phyloP scores from a whole-genome alignment of 495 filamentous ascomycete genomes.

The Penicillium angulare region DNA sequence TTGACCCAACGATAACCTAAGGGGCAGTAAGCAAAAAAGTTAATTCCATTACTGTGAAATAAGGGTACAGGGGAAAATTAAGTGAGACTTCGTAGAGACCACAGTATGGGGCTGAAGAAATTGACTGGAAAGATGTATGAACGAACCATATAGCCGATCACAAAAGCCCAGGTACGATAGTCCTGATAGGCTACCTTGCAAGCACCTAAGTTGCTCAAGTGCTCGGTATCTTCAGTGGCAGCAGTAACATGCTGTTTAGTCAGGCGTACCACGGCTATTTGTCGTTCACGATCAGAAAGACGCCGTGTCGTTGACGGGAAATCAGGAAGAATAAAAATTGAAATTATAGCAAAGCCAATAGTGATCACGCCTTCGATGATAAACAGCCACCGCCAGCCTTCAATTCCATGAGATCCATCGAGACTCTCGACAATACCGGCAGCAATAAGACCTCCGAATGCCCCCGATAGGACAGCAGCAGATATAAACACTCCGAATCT shows the following conservation, averaged over 20 bases:
- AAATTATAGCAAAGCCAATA: conserved; percentile 20
- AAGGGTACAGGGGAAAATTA: too few relatives aligned
- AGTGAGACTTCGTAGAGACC: neutral
- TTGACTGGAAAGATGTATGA: too few relatives aligned
- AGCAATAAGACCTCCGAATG: conserved; percentile 51
- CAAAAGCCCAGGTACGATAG: conserved; percentile 28
- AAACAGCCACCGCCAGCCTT: conserved; percentile 69
- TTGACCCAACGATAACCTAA: conserved; percentile 37
- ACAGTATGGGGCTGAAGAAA: neutral
- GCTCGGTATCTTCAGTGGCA: conserved; percentile 15
- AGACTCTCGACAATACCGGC: conserved; percentile 33
- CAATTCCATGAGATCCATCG: conserved; percentile 51
- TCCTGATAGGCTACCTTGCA: conserved; percentile 10
- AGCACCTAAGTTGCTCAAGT: conserved; percentile 12
- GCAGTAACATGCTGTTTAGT: conserved; percentile 16
- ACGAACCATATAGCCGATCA: conserved; percentile 32
- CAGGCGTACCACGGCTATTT: conserved; percentile 24
- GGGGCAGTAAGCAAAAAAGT: neutral
- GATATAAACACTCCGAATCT: conserved; percentile 51
- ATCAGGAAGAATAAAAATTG: conserved; percentile 29
- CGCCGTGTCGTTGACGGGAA: conserved; percentile 26
- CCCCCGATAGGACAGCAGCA: conserved; percentile 46
- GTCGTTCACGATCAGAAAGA: conserved; percentile 21
- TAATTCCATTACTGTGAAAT: too few relatives aligned
- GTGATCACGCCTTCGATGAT: conserved; percentile 66